Evolutionary conservation across 306 rosid genomes (phyloP).

Genomic region (Fragaria iinumae): DNA sequence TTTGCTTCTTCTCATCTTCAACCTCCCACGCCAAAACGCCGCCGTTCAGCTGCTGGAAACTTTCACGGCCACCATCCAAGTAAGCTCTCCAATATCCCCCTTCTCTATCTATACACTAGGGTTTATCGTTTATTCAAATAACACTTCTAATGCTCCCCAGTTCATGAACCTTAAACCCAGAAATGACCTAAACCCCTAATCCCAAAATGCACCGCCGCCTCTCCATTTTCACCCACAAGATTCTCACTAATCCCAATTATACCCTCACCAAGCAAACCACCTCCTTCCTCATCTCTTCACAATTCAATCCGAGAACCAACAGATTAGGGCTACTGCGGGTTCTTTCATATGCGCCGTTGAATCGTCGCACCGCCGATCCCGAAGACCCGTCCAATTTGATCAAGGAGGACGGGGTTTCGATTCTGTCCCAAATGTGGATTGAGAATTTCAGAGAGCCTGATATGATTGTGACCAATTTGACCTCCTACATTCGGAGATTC

Average conservation of each 20-base stretch:
- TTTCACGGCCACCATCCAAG: neutral
- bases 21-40: slow-evolving; percentile 13
- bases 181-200: slow-evolving; percentile 38
- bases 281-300: slow-evolving; percentile 20
- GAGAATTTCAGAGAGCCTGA: slow-evolving; percentile 75
- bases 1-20: slow-evolving; percentile 4
- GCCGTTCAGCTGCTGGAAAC: neutral
- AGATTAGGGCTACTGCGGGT: slow-evolving; percentile 24
- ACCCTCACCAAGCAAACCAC: slow-evolving; percentile 18
- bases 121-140: neutral
- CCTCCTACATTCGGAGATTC: slow-evolving; percentile 66
- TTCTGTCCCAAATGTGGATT: slow-evolving; percentile 74
- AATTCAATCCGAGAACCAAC: slow-evolving; percentile 22
- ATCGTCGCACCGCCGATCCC: slow-evolving; percentile 50
- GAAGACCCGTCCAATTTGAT: slow-evolving; percentile 60
- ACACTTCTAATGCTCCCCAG: neutral
- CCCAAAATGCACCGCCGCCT: slow-evolving; percentile 61
- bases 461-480: slow-evolving; percentile 49
- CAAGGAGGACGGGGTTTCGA: slow-evolving; percentile 73
- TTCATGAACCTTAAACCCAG: neutral
- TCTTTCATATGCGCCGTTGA: slow-evolving; percentile 40
- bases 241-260: slow-evolving; percentile 27
- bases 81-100: slow-evolving; percentile 1
- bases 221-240: slow-evolving; percentile 42
- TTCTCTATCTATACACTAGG: neutral